Evolutionary conservation across 495 filamentous ascomycete species (phyloP).

Genomic region (Tuber magnatum): DNA sequence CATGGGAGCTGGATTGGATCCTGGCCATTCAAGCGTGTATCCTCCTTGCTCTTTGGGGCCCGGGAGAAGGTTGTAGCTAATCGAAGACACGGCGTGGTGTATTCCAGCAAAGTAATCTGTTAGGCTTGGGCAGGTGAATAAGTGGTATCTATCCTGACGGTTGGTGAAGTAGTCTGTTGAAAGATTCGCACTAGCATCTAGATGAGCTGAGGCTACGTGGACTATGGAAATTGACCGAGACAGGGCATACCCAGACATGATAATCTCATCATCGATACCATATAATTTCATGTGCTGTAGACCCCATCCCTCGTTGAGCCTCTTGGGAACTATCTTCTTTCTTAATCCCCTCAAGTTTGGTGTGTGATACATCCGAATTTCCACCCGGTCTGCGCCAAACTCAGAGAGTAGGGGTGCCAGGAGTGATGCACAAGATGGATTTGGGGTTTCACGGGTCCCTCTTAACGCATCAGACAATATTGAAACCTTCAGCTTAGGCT

Average conservation of each 20-base stretch:
- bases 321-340: constrained; percentile 73
- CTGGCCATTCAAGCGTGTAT: constrained; percentile 73
- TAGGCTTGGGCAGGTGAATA: constrained; percentile 70
- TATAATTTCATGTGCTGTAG: constrained; percentile 99
- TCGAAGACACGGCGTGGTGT: constrained; percentile 64
- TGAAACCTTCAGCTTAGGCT: constrained; percentile 72
- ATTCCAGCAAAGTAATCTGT: constrained; percentile 75
- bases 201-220: not conserved
- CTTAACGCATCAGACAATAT: constrained; percentile 89
- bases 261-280: constrained; percentile 89
- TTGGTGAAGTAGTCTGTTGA: constrained; percentile 95
- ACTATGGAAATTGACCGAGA: constrained; percentile 3
- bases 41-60: constrained; percentile 51
- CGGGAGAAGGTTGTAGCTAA: constrained; percentile 74
- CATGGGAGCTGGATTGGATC: constrained; percentile 60
- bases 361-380: constrained; percentile 95
- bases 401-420: constrained; percentile 71
- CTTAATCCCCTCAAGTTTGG: constrained; percentile 84
- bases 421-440: constrained; percentile 83
- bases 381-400: constrained; percentile 78
- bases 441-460: constrained; percentile 82
- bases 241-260: constrained; percentile 68
- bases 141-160: constrained; percentile 86
- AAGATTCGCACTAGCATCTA: constrained; percentile 63
- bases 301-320: constrained; percentile 97